Evolutionary conservation across 768 basidiomycete genomes (phyloP).

Genomic region (Amanita polypyramis): DNA sequence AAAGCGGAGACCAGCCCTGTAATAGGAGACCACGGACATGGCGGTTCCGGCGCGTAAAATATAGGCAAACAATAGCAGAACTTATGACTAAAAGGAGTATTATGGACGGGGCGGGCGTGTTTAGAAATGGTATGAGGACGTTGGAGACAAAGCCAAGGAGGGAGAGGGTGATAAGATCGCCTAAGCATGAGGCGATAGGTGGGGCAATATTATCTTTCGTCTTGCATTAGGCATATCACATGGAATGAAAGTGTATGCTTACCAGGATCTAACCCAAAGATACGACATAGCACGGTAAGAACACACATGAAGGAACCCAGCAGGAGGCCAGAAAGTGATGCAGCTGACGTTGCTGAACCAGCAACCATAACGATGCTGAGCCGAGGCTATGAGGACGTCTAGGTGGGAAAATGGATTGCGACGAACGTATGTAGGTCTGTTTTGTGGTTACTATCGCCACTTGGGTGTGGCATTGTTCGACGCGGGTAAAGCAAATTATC

Average conservation of each 20-base stretch:
- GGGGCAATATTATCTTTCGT: constrained; percentile 89
- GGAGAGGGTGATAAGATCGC: constrained; percentile 84
- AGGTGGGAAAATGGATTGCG: background rate
- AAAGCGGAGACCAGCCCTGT: constrained; percentile 85
- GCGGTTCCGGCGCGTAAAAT: constrained; percentile 54
- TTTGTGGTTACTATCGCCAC: constrained; percentile 16
- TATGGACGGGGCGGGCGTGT: constrained; percentile 57
- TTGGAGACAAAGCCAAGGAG: constrained; percentile 72
- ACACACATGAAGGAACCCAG: constrained; percentile 91
- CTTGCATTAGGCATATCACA: background rate
- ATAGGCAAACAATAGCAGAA: constrained; percentile 28
- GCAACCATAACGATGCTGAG: constrained; percentile 68
- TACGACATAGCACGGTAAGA: constrained; percentile 70
- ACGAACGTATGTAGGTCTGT: constrained; percentile 28
- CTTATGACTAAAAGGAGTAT: constrained; percentile 37
- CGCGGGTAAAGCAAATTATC: background rate
- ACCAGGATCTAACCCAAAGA: constrained; percentile 79
- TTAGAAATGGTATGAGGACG: constrained; percentile 53
- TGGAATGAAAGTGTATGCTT: constrained; percentile 9
- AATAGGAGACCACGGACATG: constrained; percentile 62
- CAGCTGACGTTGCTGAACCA: constrained; percentile 69
- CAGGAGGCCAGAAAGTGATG: constrained; percentile 64
- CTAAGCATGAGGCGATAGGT: constrained; percentile 85
- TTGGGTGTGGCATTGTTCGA: constrained; percentile 6
- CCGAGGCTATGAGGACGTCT: background rate